Percentiles rank a stretch among this genome's conserved stretches.
Evolutionary conservation across 2,329 filamentous ascomycete genomes (phyloP).

Genomic region (Colletotrichum trifolii): DNA sequence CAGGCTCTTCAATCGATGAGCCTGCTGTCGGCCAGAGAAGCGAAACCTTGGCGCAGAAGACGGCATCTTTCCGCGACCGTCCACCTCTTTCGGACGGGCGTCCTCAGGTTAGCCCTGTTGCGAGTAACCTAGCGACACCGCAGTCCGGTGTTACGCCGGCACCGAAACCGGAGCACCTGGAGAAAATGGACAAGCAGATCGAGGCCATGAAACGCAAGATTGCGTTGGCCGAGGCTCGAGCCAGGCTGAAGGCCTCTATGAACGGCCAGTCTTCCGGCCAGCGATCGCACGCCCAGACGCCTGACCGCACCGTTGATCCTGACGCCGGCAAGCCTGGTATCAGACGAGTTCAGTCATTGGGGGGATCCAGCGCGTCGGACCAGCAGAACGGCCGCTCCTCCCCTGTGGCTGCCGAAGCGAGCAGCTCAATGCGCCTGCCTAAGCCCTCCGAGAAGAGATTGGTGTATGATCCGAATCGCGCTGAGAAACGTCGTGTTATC

Average conservation of each 20-base stretch:
- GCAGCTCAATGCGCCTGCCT: conserved; percentile 41
- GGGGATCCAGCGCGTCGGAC: conserved; percentile 36
- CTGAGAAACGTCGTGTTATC: conserved; percentile 47
- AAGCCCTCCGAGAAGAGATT: conserved; percentile 39
- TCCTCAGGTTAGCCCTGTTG: conserved; percentile 53
- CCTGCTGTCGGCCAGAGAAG: conserved; percentile 47
- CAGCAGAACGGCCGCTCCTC: conserved; percentile 39
- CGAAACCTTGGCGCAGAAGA: conserved; percentile 47
- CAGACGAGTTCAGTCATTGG: conserved; percentile 38
- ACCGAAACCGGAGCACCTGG: conserved; percentile 53
- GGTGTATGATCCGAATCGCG: conserved; percentile 33
- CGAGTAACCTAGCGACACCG: conserved; percentile 49
- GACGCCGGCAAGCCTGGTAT: conserved; percentile 34
- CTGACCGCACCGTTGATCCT: conserved; percentile 24
- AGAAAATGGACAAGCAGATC: conserved; percentile 67
- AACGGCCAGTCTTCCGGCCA: conserved; percentile 17
- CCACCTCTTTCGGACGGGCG: conserved; percentile 56
- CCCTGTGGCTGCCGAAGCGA: conserved; percentile 39
- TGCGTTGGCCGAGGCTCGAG: conserved; percentile 68
- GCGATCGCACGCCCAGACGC: conserved; percentile 29
- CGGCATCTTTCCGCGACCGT: conserved; percentile 55
- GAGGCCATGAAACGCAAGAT: conserved; percentile 70
- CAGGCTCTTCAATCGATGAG: conserved; percentile 64
- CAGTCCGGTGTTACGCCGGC: conserved; percentile 47
- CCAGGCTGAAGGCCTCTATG: conserved; percentile 51